Conservation (phyloP, 2,329 filamentous ascomycete genomes). For the Plectosphaerella plurivora region DNA sequence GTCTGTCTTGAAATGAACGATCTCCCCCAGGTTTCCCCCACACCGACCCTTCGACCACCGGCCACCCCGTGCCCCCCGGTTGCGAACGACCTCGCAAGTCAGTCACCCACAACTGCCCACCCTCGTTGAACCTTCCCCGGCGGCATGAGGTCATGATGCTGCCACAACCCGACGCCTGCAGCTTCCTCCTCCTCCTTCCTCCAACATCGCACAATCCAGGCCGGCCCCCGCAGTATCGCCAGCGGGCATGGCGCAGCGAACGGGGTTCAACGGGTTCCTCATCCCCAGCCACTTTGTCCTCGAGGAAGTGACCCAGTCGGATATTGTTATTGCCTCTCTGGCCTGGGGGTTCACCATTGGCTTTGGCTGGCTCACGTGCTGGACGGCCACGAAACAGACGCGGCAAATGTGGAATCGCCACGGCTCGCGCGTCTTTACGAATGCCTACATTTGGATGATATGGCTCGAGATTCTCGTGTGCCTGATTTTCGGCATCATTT, state of each 20-base stretch:
- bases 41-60: too few relatives aligned
- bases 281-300: slow-evolving; percentile 13
- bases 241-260: not conserved
- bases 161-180: not conserved
- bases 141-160: not conserved
- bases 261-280: slow-evolving; percentile 2
- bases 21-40: too few relatives aligned
- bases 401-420: slow-evolving; percentile 26
- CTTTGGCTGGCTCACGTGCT: slow-evolving; percentile 33
- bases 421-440: slow-evolving; percentile 23
- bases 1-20: too few relatives aligned
- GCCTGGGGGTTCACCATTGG: slow-evolving; percentile 34
- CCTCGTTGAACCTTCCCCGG: too few relatives aligned
- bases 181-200: too few relatives aligned
- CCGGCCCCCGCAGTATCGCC: not conserved
- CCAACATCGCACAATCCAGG: too few relatives aligned
- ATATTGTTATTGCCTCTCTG: slow-evolving; percentile 22
- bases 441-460: slow-evolving; percentile 41
- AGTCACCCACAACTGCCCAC: too few relatives aligned
- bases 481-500: slow-evolving; percentile 34
- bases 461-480: slow-evolving; percentile 40
- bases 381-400: slow-evolving; percentile 30
- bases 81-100: too few relatives aligned
- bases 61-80: too few relatives aligned
- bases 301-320: slow-evolving; percentile 14